Percentiles rank a stretch among this genome's conserved stretches.
phyloP scores from a whole-genome alignment of 2,329 filamentous ascomycete species.

The Xylariaceae sp. region DNA sequence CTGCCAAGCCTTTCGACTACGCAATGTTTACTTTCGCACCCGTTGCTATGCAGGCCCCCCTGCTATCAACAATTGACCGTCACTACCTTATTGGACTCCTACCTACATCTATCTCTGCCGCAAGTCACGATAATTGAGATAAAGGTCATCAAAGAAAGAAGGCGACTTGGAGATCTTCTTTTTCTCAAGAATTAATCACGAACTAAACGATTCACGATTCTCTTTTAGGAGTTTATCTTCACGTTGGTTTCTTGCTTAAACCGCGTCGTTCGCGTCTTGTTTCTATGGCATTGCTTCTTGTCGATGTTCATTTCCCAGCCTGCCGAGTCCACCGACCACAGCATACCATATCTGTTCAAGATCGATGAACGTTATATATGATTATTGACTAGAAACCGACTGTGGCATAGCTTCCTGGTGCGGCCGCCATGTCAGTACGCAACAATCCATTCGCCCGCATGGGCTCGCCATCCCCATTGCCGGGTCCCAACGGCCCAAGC shows the following conservation, averaged over 20 bases:
- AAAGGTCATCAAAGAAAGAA: not conserved
- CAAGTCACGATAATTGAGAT: conserved; percentile 1
- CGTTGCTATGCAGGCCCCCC: conserved; percentile 33
- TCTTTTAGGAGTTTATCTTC: not conserved
- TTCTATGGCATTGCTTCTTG: conserved; percentile 34
- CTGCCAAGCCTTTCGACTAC: conserved; percentile 19
- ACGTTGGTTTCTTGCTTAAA: conserved; percentile 6
- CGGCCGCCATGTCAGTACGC: conserved; percentile 71
- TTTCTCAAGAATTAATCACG: not conserved
- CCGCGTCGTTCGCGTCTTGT: conserved; percentile 27
- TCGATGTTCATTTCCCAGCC: conserved; percentile 7
- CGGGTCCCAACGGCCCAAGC: conserved; percentile 45
- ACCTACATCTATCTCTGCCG: conserved; percentile 1
- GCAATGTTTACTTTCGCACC: conserved; percentile 28
- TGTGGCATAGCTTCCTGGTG: conserved; percentile 58
- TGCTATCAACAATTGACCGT: conserved; percentile 33
- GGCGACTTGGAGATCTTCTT: no score
- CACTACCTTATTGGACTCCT: not conserved
- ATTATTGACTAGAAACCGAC: conserved; percentile 15
- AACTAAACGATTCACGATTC: not conserved
- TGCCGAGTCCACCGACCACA: conserved; percentile 1
- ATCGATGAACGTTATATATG: conserved; percentile 22
- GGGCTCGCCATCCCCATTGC: conserved; percentile 71
- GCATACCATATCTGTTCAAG: not conserved
- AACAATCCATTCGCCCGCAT: conserved; percentile 81